Conservation (phyloP, 2,329 filamentous ascomycete species). For the Calonectria montana region DNA sequence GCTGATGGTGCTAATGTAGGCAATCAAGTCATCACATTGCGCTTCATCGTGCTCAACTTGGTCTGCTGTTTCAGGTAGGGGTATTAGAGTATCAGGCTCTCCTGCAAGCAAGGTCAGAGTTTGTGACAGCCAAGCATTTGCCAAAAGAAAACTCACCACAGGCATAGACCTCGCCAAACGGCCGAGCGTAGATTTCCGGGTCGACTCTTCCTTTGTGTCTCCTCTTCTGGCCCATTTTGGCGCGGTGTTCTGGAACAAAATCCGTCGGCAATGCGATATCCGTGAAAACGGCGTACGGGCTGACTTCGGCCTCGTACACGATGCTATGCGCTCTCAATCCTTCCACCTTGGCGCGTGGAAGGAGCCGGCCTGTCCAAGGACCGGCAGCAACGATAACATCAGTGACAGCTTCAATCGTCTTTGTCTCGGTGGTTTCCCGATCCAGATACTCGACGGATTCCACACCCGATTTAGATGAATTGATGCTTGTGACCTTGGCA, state of each 20-base stretch:
- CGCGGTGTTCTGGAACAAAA: conserved; percentile 66
- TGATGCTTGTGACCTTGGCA: conserved; percentile 75
- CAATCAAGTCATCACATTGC: conserved; percentile 86
- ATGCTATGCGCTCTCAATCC: conserved; percentile 74
- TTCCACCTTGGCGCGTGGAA: conserved; percentile 68
- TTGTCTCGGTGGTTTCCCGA: conserved; percentile 52
- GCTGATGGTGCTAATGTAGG: conserved; percentile 77
- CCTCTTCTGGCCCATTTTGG: conserved; percentile 60
- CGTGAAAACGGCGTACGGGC: conserved; percentile 85
- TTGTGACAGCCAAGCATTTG: no score
- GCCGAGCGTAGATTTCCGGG: conserved; percentile 94
- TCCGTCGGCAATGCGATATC: conserved; percentile 79
- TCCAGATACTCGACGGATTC: conserved; percentile 71
- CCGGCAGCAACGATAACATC: conserved; percentile 69
- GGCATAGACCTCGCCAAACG: conserved; percentile 90
- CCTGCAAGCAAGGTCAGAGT: conserved; percentile 49
- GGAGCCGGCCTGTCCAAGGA: conserved; percentile 71
- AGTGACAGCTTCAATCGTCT: conserved; percentile 57
- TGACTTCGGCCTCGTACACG: conserved; percentile 73
- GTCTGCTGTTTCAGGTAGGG: conserved; percentile 81
- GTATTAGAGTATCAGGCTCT: conserved; percentile 81
- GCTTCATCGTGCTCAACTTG: conserved; percentile 79
- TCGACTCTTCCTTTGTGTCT: conserved; percentile 74
- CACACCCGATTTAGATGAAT: conserved; percentile 63
- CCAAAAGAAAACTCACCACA: conserved; percentile 69